Percentiles rank a stretch among this genome's conserved stretches.
These are phyloP conservation scores for Eucalyptus tenuipes DNA, from an alignment of 345 rosid genomes.

Conservation along the genomic window DNA sequence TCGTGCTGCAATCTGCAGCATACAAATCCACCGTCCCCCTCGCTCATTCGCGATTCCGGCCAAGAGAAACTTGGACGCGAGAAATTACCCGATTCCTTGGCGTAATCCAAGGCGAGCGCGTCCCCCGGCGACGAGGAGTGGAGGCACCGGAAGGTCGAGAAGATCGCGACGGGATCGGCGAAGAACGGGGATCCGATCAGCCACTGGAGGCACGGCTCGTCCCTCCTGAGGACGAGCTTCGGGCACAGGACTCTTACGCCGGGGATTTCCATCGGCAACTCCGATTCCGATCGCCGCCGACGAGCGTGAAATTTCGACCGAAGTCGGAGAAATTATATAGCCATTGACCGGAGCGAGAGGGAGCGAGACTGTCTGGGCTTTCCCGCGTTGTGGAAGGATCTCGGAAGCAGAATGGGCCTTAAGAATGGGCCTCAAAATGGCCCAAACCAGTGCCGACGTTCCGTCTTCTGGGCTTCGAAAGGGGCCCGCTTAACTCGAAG, in stretches of 20 bases:
- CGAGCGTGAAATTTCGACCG: not conserved
- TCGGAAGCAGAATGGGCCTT: not conserved
- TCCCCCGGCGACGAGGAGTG: conserved; percentile 5
- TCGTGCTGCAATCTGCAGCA: not conserved
- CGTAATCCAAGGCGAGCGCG: conserved; percentile 35
- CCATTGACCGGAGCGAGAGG: not conserved
- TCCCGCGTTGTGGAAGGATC: not conserved
- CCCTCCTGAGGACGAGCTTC: conserved; percentile 22
- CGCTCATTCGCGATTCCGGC: not conserved
- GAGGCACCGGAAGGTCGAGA: conserved; percentile 69
- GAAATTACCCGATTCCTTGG: conserved; percentile 56
- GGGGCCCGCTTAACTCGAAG: not conserved
- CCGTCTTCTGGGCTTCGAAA: not conserved
- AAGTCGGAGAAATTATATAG: not conserved
- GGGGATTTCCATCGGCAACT: conserved; percentile 14
- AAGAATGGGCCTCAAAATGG: not conserved
- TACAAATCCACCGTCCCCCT: not conserved
- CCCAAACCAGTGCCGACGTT: not conserved
- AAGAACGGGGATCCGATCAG: conserved; percentile 76
- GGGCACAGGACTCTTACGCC: conserved; percentile 41
- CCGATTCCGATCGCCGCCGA: not conserved
- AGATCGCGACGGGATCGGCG: conserved; percentile 49
- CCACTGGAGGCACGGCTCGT: conserved; percentile 67
- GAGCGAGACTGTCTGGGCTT: not conserved
- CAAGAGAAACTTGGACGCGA: not conserved